Conservation (phyloP, 2,329 filamentous ascomycete genomes). For the Metarhizium sp. region DNA sequence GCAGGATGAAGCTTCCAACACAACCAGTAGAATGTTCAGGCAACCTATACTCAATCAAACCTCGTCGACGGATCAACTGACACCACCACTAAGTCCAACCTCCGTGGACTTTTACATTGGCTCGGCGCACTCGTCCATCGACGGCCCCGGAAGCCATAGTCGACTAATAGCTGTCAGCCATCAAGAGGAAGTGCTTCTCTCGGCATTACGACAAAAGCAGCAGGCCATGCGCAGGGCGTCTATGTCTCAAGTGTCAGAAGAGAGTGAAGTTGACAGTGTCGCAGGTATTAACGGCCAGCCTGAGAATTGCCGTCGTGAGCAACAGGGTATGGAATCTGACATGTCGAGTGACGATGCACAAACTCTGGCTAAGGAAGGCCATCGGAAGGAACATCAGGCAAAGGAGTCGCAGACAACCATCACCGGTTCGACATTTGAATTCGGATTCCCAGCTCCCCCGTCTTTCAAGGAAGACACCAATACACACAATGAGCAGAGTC, state of each 20-base stretch:
- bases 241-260: slow-evolving; percentile 32
- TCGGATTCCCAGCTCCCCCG: slow-evolving; percentile 26
- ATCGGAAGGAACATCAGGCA: slow-evolving; percentile 12
- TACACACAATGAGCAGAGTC: not conserved
- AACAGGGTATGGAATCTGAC: not conserved
- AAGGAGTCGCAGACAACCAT: slow-evolving; percentile 21
- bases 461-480: not conserved
- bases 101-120: slow-evolving; percentile 41
- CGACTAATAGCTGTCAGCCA: slow-evolving; percentile 49
- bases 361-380: not conserved
- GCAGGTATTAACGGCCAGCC: not conserved
- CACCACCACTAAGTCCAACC: slow-evolving; percentile 41
- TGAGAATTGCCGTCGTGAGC: slow-evolving; percentile 4
- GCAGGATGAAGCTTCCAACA: not conserved
- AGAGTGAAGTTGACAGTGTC: not conserved
- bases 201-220: slow-evolving; percentile 47
- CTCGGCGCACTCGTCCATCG: slow-evolving; percentile 27
- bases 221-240: slow-evolving; percentile 43
- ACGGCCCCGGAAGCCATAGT: slow-evolving; percentile 20
- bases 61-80: slow-evolving; percentile 30
- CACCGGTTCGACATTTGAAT: slow-evolving; percentile 20
- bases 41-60: slow-evolving; percentile 3
- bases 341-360: not conserved
- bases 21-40: not conserved
- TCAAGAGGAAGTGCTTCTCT: slow-evolving; percentile 49